Conservation (phyloP, 805 yeast genomes). For the Tetrapisispora phaffii region DNA sequence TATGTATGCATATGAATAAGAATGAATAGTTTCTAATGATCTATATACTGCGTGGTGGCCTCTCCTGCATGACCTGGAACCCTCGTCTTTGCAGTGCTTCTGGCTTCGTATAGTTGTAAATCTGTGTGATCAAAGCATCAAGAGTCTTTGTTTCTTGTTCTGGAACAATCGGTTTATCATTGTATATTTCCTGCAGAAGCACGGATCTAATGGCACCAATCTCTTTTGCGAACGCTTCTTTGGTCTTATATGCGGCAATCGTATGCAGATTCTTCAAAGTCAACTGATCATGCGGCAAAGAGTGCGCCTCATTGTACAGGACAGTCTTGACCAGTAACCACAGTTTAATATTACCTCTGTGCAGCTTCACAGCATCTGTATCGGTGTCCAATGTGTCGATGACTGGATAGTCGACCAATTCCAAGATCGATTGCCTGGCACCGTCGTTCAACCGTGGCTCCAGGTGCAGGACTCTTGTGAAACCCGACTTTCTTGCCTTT, state of each 20-base stretch:
- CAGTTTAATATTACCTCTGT: conserved; percentile 25
- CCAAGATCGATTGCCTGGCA: conserved; percentile 82
- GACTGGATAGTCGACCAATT: conserved; percentile 60
- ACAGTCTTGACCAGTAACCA: conserved; percentile 20
- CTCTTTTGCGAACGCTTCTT: conserved; percentile 13
- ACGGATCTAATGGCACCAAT: conserved; percentile 2
- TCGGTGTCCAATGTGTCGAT: too few relatives aligned
- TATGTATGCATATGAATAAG: background rate
- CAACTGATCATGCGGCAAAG: conserved; percentile 8
- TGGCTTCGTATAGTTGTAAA: background rate
- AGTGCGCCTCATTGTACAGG: conserved; percentile 14
- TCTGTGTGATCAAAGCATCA: background rate
- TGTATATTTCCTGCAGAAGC: background rate
- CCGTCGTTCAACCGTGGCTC: conserved; percentile 85
- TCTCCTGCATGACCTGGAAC: background rate
- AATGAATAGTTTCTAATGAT: background rate
- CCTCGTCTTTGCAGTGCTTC: background rate
- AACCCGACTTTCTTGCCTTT: conserved; percentile 59
- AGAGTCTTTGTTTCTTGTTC: background rate
- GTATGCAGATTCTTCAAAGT: conserved; percentile 22
- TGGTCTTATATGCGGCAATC: conserved; percentile 11
- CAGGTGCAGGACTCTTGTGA: conserved; percentile 70
- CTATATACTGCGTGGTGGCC: conserved; percentile 3
- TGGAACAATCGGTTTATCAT: background rate
- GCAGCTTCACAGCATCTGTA: too few relatives aligned